Evolutionary conservation across 352 stramenopile genomes (phyloP).

Genomic region (Globisporangium cylindrosporum): DNA sequence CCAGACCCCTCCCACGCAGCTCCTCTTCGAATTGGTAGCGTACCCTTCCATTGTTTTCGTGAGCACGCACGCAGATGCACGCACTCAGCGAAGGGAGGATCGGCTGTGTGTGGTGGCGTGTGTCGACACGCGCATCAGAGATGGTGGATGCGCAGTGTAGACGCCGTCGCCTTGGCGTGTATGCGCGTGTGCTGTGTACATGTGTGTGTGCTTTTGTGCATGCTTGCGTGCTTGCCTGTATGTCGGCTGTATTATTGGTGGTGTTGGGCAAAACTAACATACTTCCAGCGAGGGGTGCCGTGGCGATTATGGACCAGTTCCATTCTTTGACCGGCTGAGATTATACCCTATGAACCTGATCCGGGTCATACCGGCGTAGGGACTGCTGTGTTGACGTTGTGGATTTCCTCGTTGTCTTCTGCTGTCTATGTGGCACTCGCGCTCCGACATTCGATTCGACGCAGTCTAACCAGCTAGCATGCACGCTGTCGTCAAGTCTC

Average conservation of each 20-base stretch:
- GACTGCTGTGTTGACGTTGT: constrained; percentile 51
- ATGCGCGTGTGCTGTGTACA: background rate
- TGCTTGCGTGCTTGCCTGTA: background rate
- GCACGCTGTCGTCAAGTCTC: constrained; percentile 36
- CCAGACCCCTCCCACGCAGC: background rate
- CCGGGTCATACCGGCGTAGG: constrained; percentile 61
- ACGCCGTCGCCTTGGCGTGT: background rate
- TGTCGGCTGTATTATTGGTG: background rate
- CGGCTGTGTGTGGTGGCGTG: background rate
- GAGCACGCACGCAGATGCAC: background rate
- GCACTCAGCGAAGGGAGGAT: background rate
- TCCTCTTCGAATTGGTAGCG: constrained; percentile 16
- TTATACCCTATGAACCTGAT: constrained; percentile 72
- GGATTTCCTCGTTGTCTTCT: constrained; percentile 15
- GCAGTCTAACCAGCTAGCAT: constrained; percentile 23
- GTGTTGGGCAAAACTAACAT: constrained; percentile 29
- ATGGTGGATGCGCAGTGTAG: background rate
- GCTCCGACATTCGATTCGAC: background rate
- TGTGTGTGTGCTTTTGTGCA: background rate
- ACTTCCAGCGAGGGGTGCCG: constrained; percentile 56
- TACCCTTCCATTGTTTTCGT: constrained; percentile 9
- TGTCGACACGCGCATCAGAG: background rate
- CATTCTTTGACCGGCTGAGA: constrained; percentile 54
- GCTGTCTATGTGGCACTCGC: constrained; percentile 3
- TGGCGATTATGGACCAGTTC: constrained; percentile 44